Evolutionary conservation across 148 eudicot genomes (phyloP).

Genomic region (Vaccinium myrtillus): DNA sequence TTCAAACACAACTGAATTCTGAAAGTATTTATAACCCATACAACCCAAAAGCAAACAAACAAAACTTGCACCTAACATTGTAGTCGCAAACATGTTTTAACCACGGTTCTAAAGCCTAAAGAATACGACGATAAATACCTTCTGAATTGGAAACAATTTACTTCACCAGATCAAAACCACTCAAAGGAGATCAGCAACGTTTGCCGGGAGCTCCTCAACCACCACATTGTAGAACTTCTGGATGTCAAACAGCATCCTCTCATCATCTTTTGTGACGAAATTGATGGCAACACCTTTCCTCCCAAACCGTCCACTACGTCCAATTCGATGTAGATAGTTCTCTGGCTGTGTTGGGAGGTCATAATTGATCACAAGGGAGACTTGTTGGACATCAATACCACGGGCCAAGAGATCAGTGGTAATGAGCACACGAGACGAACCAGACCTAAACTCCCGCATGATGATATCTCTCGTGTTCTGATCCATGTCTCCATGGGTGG

Average conservation of each 20-base stretch:
- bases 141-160: slow-evolving; percentile 9
- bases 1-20: slow-evolving; percentile 17
- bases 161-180: slow-evolving; percentile 12
- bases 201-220: slow-evolving; percentile 73
- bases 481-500: slow-evolving; percentile 87
- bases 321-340: slow-evolving; percentile 75
- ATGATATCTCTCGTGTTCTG: slow-evolving; percentile 72
- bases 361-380: slow-evolving; percentile 69
- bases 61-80: slow-evolving; percentile 18
- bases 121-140: slow-evolving; percentile 17
- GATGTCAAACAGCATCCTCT: slow-evolving; percentile 67
- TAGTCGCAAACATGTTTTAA: slow-evolving; percentile 14
- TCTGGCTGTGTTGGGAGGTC: slow-evolving; percentile 79
- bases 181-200: slow-evolving; percentile 72
- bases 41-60: slow-evolving; percentile 22
- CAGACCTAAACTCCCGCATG: slow-evolving; percentile 76
- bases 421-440: slow-evolving; percentile 73
- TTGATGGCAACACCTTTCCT: slow-evolving; percentile 85
- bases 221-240: slow-evolving; percentile 69
- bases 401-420: slow-evolving; percentile 77
- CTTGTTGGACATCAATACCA: slow-evolving; percentile 87
- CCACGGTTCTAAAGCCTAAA: slow-evolving; percentile 12
- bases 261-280: slow-evolving; percentile 66
- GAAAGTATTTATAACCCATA: slow-evolving; percentile 17
- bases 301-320: slow-evolving; percentile 77